These are phyloP conservation scores for Alternaria conjuncta DNA, from an alignment of 2,329 filamentous ascomycete species.

Conservation along the genomic window DNA sequence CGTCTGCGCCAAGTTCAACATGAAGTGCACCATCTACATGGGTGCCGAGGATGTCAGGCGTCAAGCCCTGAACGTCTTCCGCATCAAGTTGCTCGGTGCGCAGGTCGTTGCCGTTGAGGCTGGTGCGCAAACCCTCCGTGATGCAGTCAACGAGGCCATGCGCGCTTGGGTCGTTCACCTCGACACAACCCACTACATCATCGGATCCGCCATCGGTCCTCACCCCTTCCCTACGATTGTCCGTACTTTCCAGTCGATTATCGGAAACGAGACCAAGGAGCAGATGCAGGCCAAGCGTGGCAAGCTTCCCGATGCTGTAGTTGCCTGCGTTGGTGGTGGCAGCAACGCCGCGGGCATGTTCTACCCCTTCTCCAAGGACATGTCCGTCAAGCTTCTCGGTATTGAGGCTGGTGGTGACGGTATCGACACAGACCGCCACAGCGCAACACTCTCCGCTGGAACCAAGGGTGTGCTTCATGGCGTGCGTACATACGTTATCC, in stretches of 20 bases:
- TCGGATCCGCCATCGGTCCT: slow-evolving; percentile 95
- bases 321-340: slow-evolving; percentile 94
- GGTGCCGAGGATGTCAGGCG: slow-evolving; percentile 95
- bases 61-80: slow-evolving; percentile 97
- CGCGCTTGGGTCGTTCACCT: slow-evolving; percentile 93
- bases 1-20: slow-evolving; percentile 96
- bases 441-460: slow-evolving; percentile 84
- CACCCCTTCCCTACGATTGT: slow-evolving; percentile 98
- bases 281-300: slow-evolving; percentile 86
- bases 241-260: slow-evolving; percentile 95
- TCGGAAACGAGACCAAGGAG: slow-evolving; percentile 90
- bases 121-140: slow-evolving; percentile 70
- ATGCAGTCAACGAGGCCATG: slow-evolving; percentile 90
- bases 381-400: slow-evolving; percentile 83
- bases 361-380: slow-evolving; percentile 89
- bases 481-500: slow-evolving; percentile 92
- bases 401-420: slow-evolving; percentile 97
- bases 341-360: slow-evolving; percentile 98
- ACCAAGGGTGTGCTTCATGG: slow-evolving; percentile 94
- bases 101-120: slow-evolving; percentile 92
- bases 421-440: slow-evolving; percentile 82
- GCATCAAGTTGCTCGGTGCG: slow-evolving; percentile 94
- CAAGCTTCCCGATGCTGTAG: slow-evolving; percentile 92
- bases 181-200: slow-evolving; percentile 96
- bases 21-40: slow-evolving; percentile 99